Percentiles rank a stretch among this genome's conserved stretches.
Conservation (phyloP, 257 asterid genomes). For the Solanum verrucosum region DNA sequence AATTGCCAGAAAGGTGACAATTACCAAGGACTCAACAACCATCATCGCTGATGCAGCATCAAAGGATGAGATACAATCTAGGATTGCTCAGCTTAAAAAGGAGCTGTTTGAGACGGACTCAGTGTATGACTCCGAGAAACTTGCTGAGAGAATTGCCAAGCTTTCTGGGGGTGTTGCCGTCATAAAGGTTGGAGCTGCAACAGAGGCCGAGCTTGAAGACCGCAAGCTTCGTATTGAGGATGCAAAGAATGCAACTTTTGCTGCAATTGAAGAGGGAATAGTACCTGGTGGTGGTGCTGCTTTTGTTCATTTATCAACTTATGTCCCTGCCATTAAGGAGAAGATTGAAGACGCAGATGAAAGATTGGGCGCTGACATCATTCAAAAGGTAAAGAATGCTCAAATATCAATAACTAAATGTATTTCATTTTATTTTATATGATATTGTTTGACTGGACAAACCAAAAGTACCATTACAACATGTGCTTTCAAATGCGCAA, state of each 20-base stretch:
- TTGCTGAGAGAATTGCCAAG: constrained; percentile 94
- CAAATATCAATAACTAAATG: background rate
- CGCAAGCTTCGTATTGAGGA: constrained; percentile 89
- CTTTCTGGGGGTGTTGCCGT: constrained; percentile 98
- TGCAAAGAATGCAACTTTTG: constrained; percentile 97
- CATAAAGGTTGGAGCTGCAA: constrained; percentile 97
- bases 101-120: constrained; percentile 77
- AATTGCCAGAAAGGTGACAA: constrained; percentile 74
- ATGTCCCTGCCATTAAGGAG: constrained; percentile 80
- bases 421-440: background rate
- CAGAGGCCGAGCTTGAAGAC: constrained; percentile 95
- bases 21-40: constrained; percentile 76
- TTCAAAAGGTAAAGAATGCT: constrained; percentile 57
- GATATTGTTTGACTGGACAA: background rate
- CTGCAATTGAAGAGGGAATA: constrained; percentile 98
- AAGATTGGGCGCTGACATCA: constrained; percentile 85
- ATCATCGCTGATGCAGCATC: constrained; percentile 95
- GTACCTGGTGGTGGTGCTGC: constrained; percentile 99
- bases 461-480: too few relatives aligned
- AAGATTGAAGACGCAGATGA: constrained; percentile 75
- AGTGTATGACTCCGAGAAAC: constrained; percentile 73
- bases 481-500: background rate
- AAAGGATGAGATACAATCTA: constrained; percentile 86
- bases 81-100: constrained; percentile 79
- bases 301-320: constrained; percentile 65